A percentile compares a stretch with the other conserved stretches of the same genome.
phyloP scores from a whole-genome alignment of 2,329 filamentous ascomycete species.

The Botrytis elliptica region DNA sequence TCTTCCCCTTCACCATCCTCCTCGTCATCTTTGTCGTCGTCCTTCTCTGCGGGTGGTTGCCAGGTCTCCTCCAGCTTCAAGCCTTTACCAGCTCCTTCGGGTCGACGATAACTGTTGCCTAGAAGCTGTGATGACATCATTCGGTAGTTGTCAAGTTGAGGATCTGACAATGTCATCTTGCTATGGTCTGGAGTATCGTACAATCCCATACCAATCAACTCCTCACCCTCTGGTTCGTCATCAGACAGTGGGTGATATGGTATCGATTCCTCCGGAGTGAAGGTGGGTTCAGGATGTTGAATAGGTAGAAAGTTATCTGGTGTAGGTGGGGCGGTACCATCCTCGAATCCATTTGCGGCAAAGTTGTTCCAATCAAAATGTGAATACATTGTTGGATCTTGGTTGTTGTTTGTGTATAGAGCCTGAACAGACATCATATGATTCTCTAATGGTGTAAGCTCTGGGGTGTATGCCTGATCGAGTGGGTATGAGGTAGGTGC shows the following conservation, averaged over 20 bases:
- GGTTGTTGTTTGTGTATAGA: slow-evolving; percentile 24
- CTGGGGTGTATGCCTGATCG: slow-evolving; percentile 25
- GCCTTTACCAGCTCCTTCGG: slow-evolving; percentile 63
- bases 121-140: slow-evolving; percentile 53
- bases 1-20: slow-evolving; percentile 40
- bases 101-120: slow-evolving; percentile 47
- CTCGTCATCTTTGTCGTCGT: slow-evolving; percentile 55
- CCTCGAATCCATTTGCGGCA: slow-evolving; percentile 46
- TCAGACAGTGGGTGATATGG: slow-evolving; percentile 52
- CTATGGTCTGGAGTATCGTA: slow-evolving; percentile 69
- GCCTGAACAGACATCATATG: slow-evolving; percentile 21
- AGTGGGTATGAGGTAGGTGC: slow-evolving; percentile 22
- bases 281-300: slow-evolving; percentile 48
- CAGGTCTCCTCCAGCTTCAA: slow-evolving; percentile 79
- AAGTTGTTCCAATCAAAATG: slow-evolving; percentile 49
- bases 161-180: slow-evolving; percentile 43
- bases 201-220: slow-evolving; percentile 78
- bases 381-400: slow-evolving; percentile 36
- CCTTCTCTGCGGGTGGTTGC: slow-evolving; percentile 61
- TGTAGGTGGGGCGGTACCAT: slow-evolving; percentile 55
- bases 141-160: slow-evolving; percentile 54
- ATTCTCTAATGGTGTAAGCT: slow-evolving; percentile 21
- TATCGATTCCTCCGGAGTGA: slow-evolving; percentile 51
- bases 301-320: slow-evolving; percentile 56
- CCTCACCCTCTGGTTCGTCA: slow-evolving; percentile 61